Evolutionary conservation across 768 basidiomycete species (phyloP), one percentile per base, ranked within the genome.

Genomic region (Termitomyces sp.): DNA sequence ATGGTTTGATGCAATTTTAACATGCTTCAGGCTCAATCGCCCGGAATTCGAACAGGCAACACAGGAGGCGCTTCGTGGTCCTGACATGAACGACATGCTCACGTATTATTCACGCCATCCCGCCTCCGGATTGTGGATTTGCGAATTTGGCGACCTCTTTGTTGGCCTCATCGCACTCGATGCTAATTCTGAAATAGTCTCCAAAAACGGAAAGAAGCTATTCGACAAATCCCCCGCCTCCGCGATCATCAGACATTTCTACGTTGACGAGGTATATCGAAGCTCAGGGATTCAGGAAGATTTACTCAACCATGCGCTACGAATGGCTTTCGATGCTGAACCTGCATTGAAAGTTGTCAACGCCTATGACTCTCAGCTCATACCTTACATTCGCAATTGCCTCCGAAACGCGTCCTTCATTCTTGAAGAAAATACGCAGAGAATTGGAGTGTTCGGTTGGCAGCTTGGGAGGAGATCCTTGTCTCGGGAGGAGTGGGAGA

Each of bases 231-330:
- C 79, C 36, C 76, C 84, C n/a, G 68, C 72, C 45, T 77, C 78
- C n/a, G 91, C 87, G 12, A 74, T 78, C 18, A 85, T 93, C 65
- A 86, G 90, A 35, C 91, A 93, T 70, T 87, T 92, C 72, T 87
- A 84, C 66, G 82, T 90, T 28, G 87, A 90, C 44, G 87, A 87
- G 64, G 76, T 75, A 16, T 92, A 84, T 66, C 83, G 89, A 54
- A 65, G 66, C 8, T 73, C 82, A 24, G 77, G 77, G 13, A 77
- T 90, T 46, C 89, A 92, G 68, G 74, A 83, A 18, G 91, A 92
- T 68, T 70, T 93, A 33, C 74, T 93, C 8, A 68, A 76, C n/a
- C 78, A 84, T 67, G 89, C 87, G 0, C 69, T 86, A 28, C 70
- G 76, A 36, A 78, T 81, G 58, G 82, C 85, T n/a, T 91, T 93